Evolutionary conservation across 305 asterid genomes (phyloP).

Genomic region (Solanum hybrid): DNA sequence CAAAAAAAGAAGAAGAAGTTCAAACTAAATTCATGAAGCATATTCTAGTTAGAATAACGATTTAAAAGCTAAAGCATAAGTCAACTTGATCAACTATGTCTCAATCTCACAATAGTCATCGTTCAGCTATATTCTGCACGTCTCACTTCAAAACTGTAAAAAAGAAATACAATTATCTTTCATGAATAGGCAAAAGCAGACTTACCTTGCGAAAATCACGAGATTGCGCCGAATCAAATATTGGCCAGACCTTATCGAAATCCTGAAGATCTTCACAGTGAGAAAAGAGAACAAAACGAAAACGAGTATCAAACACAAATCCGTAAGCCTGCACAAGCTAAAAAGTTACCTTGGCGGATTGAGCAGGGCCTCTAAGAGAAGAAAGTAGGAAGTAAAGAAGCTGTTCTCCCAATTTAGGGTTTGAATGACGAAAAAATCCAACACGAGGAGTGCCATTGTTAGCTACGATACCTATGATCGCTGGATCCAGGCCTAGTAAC

Average conservation of each 20-base stretch:
- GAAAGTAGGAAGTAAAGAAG: constrained; percentile 85
- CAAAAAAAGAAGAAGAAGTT: not conserved
- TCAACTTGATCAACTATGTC: not conserved
- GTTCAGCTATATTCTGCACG: not conserved
- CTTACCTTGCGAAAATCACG: constrained; percentile 95
- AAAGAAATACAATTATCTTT: not conserved
- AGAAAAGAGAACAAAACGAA: not conserved
- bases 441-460: constrained; percentile 77
- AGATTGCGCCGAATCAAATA: constrained; percentile 97
- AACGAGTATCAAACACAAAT: not conserved
- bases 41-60: not conserved
- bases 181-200: not conserved
- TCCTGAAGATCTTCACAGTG: constrained; percentile 50
- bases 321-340: not conserved
- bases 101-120: not conserved
- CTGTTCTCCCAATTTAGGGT: constrained; percentile 98
- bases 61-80: not conserved
- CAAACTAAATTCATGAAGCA: not conserved
- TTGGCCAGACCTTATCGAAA: constrained; percentile 98
- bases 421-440: constrained; percentile 92
- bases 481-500: constrained; percentile 90
- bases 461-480: constrained; percentile 74
- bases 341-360: constrained; percentile 65
- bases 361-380: constrained; percentile 92
- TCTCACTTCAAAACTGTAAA: not conserved